Percentiles rank a stretch among this genome's conserved stretches.
These are phyloP conservation scores for Excoecaria cochinchinensis DNA, from an alignment of 345 rosid species.

Conservation along the genomic window DNA sequence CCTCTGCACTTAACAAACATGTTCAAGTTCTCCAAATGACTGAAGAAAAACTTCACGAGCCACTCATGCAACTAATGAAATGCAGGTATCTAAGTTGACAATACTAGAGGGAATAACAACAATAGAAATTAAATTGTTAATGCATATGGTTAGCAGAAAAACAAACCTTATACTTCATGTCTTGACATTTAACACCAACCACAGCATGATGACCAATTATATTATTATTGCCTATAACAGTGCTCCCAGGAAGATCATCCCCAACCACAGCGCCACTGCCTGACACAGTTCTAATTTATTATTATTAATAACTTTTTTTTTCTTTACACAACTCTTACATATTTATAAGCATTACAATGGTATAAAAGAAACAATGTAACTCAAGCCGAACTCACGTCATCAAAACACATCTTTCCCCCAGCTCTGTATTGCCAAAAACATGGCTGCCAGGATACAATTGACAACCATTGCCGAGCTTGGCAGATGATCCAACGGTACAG, in stretches of 20 bases:
- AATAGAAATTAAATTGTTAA: not conserved
- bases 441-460: slow-evolving; percentile 71
- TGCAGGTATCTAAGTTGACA: not conserved
- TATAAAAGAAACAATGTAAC: not conserved
- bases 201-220: slow-evolving; percentile 74
- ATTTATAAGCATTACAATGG: not conserved
- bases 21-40: not conserved
- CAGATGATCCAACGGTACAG: slow-evolving; percentile 81
- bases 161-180: slow-evolving; percentile 78
- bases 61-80: not conserved
- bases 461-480: slow-evolving; percentile 73
- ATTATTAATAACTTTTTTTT: not conserved
- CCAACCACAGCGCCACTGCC: slow-evolving; percentile 96
- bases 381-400: slow-evolving; percentile 63
- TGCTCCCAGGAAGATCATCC: slow-evolving; percentile 76
- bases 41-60: not conserved
- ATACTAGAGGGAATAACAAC: not conserved
- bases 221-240: slow-evolving; percentile 65
- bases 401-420: slow-evolving; percentile 71
- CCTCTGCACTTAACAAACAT: not conserved
- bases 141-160: not conserved
- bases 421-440: slow-evolving; percentile 68
- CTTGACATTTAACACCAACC: slow-evolving; percentile 92
- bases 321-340: not conserved
- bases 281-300: slow-evolving; percentile 26